phyloP scores from a whole-genome alignment of 495 filamentous ascomycete genomes.

The Penicillium parvum region DNA sequence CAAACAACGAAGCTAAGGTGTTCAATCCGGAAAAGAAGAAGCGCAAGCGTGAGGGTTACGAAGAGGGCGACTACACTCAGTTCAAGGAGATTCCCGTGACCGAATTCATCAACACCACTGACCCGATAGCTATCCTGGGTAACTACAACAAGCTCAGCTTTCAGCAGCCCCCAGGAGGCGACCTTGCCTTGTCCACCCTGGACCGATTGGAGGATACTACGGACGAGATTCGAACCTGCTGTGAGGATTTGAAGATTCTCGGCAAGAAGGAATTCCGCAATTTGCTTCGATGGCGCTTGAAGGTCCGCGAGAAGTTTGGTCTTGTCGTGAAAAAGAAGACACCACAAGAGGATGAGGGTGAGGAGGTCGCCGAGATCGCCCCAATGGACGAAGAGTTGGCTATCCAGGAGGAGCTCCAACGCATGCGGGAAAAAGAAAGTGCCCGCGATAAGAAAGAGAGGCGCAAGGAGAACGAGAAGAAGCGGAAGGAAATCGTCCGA shows the following conservation, averaged over 20 bases:
- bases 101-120: slow-evolving; percentile 90
- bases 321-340: slow-evolving; percentile 65
- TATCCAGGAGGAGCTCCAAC: slow-evolving; percentile 81
- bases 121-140: slow-evolving; percentile 95
- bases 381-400: slow-evolving; percentile 91
- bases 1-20: slow-evolving; percentile 96
- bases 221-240: slow-evolving; percentile 77
- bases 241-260: slow-evolving; percentile 82
- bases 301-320: slow-evolving; percentile 86
- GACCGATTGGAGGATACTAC: slow-evolving; percentile 92
- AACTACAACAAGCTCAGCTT: slow-evolving; percentile 80
- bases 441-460: slow-evolving; percentile 73
- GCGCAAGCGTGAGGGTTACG: slow-evolving; percentile 93
- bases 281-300: slow-evolving; percentile 87
- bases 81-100: slow-evolving; percentile 82
- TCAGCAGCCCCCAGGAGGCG: slow-evolving; percentile 67
- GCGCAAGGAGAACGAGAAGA: slow-evolving; percentile 81
- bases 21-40: slow-evolving; percentile 98
- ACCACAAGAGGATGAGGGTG: slow-evolving; percentile 49
- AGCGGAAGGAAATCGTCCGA: slow-evolving; percentile 82
- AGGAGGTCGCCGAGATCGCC: slow-evolving; percentile 74
- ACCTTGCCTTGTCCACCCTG: slow-evolving; percentile 81
- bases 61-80: slow-evolving; percentile 91
- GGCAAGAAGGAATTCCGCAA: slow-evolving; percentile 93
- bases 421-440: slow-evolving; percentile 70